phyloP scores from a whole-genome alignment of 352 stramenopile genomes.

The Blastocystis sp. region DNA sequence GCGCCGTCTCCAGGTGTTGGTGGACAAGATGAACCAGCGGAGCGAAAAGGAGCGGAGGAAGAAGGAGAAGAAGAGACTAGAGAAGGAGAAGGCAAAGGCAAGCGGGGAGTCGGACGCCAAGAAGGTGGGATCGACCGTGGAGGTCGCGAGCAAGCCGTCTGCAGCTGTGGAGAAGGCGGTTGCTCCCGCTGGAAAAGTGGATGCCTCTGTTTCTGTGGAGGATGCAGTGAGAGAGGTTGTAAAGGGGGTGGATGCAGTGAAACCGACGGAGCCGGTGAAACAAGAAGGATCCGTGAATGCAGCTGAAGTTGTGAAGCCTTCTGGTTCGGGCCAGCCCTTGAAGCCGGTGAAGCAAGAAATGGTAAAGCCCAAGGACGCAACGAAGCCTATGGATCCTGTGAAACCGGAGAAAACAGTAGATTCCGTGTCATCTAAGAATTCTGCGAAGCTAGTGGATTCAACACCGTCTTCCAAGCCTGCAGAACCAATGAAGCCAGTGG shows the following conservation, averaged over 20 bases:
- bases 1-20: not conserved
- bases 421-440: not conserved
- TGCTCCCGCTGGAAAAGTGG: not conserved
- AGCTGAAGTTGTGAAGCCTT: not conserved
- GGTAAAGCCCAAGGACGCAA: too few relatives aligned
- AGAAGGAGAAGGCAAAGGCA: not conserved
- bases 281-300: not conserved
- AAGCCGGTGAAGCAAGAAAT: not conserved
- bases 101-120: not conserved
- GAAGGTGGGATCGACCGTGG: not conserved
- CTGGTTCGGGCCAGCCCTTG: not conserved
- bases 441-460: not conserved
- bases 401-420: not conserved
- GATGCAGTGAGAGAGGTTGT: not conserved
- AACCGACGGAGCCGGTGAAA: not conserved
- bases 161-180: not conserved
- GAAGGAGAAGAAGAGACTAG: conserved; percentile 8
- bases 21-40: not conserved
- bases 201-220: not conserved
- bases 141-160: too few relatives aligned
- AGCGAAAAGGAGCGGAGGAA: not conserved
- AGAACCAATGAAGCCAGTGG: not conserved
- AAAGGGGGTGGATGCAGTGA: not conserved
- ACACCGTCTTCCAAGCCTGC: not conserved
- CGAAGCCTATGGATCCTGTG: too few relatives aligned